phyloP scores from a whole-genome alignment of 2,329 filamentous ascomycete genomes.

The Teratosphaeria destructans region DNA sequence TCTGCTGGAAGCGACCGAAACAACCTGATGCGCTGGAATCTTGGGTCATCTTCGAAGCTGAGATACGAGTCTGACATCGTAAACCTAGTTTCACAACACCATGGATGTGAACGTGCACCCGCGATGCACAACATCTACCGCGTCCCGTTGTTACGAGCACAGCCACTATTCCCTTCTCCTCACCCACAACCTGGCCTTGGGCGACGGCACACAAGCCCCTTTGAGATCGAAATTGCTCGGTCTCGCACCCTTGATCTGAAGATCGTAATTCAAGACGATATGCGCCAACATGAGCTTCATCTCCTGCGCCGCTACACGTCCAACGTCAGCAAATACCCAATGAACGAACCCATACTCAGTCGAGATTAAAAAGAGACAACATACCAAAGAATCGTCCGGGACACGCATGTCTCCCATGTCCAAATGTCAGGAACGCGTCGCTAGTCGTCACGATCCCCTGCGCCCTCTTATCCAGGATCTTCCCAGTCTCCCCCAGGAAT shows the following conservation, averaged over 20 bases:
- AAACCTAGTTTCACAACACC: no score
- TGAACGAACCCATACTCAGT: no score
- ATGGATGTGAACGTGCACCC: no score
- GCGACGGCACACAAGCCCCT: not conserved
- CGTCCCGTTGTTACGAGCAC: no score
- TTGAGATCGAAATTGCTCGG: not conserved
- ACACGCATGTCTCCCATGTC: conserved; percentile 23
- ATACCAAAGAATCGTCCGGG: conserved; percentile 28
- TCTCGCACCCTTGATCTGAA: conserved; percentile 10
- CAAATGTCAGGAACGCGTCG: conserved; percentile 22
- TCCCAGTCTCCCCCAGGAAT: conserved; percentile 9
- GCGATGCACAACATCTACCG: no score
- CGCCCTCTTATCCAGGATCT: conserved; percentile 8
- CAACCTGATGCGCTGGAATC: no score
- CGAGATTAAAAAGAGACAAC: no score
- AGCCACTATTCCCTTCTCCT: not conserved
- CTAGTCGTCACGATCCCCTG: conserved; percentile 17
- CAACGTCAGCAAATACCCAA: no score
- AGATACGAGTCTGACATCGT: no score
- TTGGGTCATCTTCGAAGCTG: no score
- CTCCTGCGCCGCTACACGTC: conserved; percentile 19
- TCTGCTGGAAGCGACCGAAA: no score
- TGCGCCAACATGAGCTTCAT: conserved; percentile 29
- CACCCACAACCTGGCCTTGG: not conserved
- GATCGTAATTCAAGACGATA: conserved; percentile 28